Conservation (phyloP, 202 grass and related monocot species). For the Panicum hallii region DNA sequence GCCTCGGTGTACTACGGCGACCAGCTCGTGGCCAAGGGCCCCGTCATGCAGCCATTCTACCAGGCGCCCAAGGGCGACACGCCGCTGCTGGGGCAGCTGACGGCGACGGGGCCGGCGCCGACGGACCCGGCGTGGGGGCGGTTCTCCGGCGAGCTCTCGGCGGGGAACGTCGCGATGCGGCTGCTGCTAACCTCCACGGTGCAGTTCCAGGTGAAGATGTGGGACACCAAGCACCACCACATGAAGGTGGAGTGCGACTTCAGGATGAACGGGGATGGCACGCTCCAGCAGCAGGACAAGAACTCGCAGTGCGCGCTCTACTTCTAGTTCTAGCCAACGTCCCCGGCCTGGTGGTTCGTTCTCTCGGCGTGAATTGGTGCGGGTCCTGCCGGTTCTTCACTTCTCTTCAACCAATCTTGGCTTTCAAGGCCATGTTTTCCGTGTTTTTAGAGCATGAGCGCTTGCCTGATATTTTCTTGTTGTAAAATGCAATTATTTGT, state of each 20-base stretch:
- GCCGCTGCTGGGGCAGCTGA: conserved; percentile 33
- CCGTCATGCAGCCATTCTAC: conserved; percentile 52
- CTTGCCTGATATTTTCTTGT: background rate
- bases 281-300: conserved; percentile 38
- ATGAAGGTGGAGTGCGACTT: conserved; percentile 60
- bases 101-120: conserved; percentile 27
- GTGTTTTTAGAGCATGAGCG: no score
- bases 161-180: conserved; percentile 43
- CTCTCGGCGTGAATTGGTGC: background rate
- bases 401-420: background rate
- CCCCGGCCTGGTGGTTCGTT: no score
- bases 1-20: conserved; percentile 63
- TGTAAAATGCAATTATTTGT: background rate
- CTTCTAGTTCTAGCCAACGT: conserved; percentile 38
- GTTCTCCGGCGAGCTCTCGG: conserved; percentile 40
- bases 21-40: conserved; percentile 51
- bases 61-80: conserved; percentile 57
- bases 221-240: conserved; percentile 63
- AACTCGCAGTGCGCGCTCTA: conserved; percentile 23
- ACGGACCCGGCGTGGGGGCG: conserved; percentile 33
- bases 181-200: conserved; percentile 57
- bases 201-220: conserved; percentile 60
- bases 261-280: conserved; percentile 40
- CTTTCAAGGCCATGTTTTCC: background rate
- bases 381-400: background rate